These are phyloP conservation scores for Zygnema cylindricum DNA, from an alignment of 139 green algal species.

Conservation along the genomic window DNA sequence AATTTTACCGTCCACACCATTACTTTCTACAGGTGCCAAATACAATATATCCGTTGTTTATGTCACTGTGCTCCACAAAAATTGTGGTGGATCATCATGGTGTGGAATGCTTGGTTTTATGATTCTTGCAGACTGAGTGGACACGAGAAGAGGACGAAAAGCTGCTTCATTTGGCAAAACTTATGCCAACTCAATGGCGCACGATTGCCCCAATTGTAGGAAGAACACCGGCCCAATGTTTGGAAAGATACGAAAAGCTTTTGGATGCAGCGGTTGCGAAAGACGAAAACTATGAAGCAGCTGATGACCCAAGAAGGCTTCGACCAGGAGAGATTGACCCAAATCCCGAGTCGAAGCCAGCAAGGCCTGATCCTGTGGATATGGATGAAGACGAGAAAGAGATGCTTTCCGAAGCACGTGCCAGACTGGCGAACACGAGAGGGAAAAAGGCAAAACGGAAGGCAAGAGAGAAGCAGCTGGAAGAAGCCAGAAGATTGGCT, in stretches of 20 bases:
- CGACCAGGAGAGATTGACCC: constrained; percentile 97
- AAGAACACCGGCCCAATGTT: constrained; percentile 92
- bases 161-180: constrained; percentile 97
- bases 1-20: no score
- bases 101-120: no score
- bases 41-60: no score
- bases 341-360: constrained; percentile 92
- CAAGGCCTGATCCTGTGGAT: constrained; percentile 92
- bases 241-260: constrained; percentile 93
- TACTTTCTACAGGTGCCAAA: no score
- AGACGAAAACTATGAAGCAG: constrained; percentile 85
- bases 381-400: constrained; percentile 99
- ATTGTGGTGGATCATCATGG: no score
- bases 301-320: constrained; percentile 91
- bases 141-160: constrained; percentile 99
- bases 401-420: constrained; percentile 96
- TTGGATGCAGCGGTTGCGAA: constrained; percentile 81
- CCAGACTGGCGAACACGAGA: constrained; percentile 96
- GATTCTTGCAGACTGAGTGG: constrained; percentile 85
- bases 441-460: constrained; percentile 99
- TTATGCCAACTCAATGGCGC: constrained; percentile 99
- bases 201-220: constrained; percentile 98
- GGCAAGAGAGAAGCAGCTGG: constrained; percentile 94
- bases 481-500: constrained; percentile 94
- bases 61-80: no score